Percentiles rank a stretch among this genome's conserved stretches.
Evolutionary conservation across 2,329 filamentous ascomycete species (phyloP).

Genomic region (Beauveria pseudobassiana): DNA sequence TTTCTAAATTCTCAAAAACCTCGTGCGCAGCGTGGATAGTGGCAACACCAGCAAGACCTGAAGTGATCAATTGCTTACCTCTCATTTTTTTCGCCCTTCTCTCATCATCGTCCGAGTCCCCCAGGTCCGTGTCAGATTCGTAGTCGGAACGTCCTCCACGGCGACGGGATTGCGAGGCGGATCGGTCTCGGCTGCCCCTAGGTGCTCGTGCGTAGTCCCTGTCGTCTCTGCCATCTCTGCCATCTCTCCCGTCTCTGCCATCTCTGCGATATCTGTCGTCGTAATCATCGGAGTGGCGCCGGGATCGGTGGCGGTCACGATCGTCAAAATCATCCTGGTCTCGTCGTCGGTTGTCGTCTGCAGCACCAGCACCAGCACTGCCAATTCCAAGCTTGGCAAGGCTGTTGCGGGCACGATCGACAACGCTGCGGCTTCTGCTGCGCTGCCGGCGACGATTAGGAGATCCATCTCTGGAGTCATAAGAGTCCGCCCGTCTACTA

Average conservation of each 20-base stretch:
- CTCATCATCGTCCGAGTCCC: conserved; percentile 51
- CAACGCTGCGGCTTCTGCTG: conserved; percentile 58
- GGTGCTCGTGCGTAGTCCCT: conserved; percentile 29
- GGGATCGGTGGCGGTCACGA: conserved; percentile 27
- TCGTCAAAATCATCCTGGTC: conserved; percentile 39
- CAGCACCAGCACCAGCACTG: conserved; percentile 33
- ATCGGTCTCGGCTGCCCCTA: conserved; percentile 9
- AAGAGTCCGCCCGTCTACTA: conserved; percentile 43
- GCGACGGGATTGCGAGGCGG: conserved; percentile 1
- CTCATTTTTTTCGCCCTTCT: conserved; percentile 48
- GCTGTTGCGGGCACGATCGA: conserved; percentile 53
- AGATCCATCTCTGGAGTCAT: conserved; percentile 36
- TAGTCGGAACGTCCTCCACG: conserved; percentile 32
- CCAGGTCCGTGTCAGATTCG: conserved; percentile 46
- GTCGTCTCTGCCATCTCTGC: conserved; percentile 23
- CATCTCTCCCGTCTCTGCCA: conserved; percentile 29
- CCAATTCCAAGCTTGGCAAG: conserved; percentile 56
- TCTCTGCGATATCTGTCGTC: conserved; percentile 30
- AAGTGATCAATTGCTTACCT: conserved; percentile 55
- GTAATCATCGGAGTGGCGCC: conserved; percentile 35
- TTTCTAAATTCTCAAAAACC: conserved; percentile 52
- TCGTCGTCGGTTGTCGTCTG: conserved; percentile 31
- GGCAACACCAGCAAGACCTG: conserved; percentile 49
- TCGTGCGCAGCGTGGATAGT: conserved; percentile 54
- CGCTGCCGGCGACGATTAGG: conserved; percentile 37